Base-by-base conservation (phyloP, 768 basidiomycete genomes). In the Leccinum ochraceum region DNA sequence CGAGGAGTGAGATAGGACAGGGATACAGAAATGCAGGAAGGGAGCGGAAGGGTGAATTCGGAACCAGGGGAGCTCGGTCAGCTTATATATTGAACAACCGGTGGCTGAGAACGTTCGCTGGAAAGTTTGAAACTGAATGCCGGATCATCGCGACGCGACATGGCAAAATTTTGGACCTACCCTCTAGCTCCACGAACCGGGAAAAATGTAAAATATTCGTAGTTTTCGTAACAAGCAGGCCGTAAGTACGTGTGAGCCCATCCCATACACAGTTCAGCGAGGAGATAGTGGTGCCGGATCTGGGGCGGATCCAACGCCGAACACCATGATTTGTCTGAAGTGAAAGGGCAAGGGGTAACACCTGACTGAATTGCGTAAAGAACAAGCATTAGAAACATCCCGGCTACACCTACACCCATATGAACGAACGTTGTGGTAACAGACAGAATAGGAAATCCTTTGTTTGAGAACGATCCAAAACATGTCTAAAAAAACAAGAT, bases 51-150 rank as follows among this genome's bases (percentile, higher is more conserved):
- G 17, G 22, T 28, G 44, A 58, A 6, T 60, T 24, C 34, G 5
- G 52, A 50, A 49, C 17, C 0, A 8, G 51, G 51, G 22, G 53
- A 50, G 49, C 30, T n/a, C 14, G 17, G 20, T 51, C 36, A n/a
- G 58, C n/a, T 69, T 74, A 71, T 73, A 67, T 73, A 69, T 56
- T 32, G 60, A 46, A 32, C 55, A 50, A 37, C 26, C 14, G 60
- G 54, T 68, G 71, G 70, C 70, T 72, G 70, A 61, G 65, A 67
- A 60, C 34, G 36, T 54, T 46, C 34, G 34, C 13, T 28, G 24
- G 56, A 44, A 44, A 20, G 42, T 44, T 44, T 44, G 62, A 50
- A 53, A 42, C 32, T 57, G 30, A 34, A 60, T 62, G 16, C 46
- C 46, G 51, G 59, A 58, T 20, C 42, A 61, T 50, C 28, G 53